Percentiles rank a stretch among this genome's conserved stretches.
These are phyloP conservation scores for Penicillium corylophilum DNA, from an alignment of 2,329 filamentous ascomycete genomes.

Conservation along the genomic window DNA sequence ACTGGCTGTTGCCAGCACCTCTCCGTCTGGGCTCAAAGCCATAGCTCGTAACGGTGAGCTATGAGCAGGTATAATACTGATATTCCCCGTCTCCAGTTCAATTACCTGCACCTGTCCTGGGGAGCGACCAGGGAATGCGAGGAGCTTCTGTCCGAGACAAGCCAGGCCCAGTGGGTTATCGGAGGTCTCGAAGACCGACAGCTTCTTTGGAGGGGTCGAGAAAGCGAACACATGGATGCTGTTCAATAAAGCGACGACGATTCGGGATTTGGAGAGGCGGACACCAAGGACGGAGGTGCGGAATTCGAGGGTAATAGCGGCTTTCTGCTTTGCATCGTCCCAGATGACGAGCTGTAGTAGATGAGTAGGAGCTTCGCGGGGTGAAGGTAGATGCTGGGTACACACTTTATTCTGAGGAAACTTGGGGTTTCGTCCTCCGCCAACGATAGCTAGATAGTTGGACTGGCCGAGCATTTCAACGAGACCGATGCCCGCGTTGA, in stretches of 20 bases:
- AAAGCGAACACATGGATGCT: slow-evolving; percentile 80
- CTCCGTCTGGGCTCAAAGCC: slow-evolving; percentile 74
- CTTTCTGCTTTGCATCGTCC: slow-evolving; percentile 79
- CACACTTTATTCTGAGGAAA: slow-evolving; percentile 80
- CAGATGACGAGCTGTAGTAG: slow-evolving; percentile 68
- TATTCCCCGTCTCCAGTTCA: slow-evolving; percentile 71
- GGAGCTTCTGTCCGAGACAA: slow-evolving; percentile 68
- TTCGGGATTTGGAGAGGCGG: slow-evolving; percentile 70
- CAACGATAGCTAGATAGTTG: slow-evolving; percentile 85
- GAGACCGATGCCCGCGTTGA: slow-evolving; percentile 77
- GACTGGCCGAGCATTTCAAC: slow-evolving; percentile 84
- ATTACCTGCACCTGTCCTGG: slow-evolving; percentile 87
- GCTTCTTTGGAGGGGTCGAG: slow-evolving; percentile 66
- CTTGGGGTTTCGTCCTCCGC: slow-evolving; percentile 80
- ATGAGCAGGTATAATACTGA: slow-evolving; percentile 93
- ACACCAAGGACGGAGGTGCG: slow-evolving; percentile 78
- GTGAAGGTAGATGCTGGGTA: not conserved
- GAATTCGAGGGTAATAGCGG: slow-evolving; percentile 73
- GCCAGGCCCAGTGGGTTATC: slow-evolving; percentile 81
- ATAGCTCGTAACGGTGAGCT: slow-evolving; percentile 75
- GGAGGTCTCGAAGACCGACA: slow-evolving; percentile 78
- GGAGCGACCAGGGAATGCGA: slow-evolving; percentile 86
- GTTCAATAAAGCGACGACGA: slow-evolving; percentile 79
- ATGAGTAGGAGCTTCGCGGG: not conserved
- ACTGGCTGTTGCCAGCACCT: slow-evolving; percentile 83